Base-by-base conservation (phyloP, 768 basidiomycete species). In the Lactarius hengduanensis region DNA sequence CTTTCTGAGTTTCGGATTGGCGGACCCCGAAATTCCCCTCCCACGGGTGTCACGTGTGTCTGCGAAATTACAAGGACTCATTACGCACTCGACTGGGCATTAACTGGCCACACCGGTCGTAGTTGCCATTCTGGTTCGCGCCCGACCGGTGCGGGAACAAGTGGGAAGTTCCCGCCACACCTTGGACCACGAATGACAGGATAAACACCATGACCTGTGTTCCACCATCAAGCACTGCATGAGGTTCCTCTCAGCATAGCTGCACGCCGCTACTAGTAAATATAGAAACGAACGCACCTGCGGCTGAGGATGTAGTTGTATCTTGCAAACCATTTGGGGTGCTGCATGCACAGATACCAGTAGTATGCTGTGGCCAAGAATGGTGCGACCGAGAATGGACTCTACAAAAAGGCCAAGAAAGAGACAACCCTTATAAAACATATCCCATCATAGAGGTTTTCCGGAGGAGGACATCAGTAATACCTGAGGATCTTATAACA, bases 71-170 rank as follows among this genome's bases (percentile, higher is more conserved):
- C n/a, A n/a, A n/a, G n/a, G n/a, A n/a, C n/a, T n/a, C n/a, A n/a
- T 43, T 16, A 22, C 3, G 10, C 8, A 18, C n/a, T 6, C 3
- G 8, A n/a, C 8, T 45, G 20, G 47, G 47, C 0, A 26, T 50
- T 2, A 50, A 5, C 22, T 15, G 4, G 4, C 47, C 63, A 43
- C 66, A 70, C 18, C 71, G 62, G 50, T 74, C 73, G 57, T 74
- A 78, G 71, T 79, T 32, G 70, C 83, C 84, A 28, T 73, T 74
- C 67, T 85, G 83, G 71, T 86, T 83, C 11, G 83, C 84, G 5
- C 82, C 61, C 84, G 83, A 85, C 85, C 83, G 84, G 68, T 76
- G 72, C 11, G 84, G 82, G 78, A 85, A 85, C 28, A 80, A 71
- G 69, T 84, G 80, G 0, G 82, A 72, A 13, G 74, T 72, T 5